Evolutionary conservation across 768 basidiomycete species (phyloP), one percentile per base, ranked within the genome.

Genomic region (Tylopilus balloui): DNA sequence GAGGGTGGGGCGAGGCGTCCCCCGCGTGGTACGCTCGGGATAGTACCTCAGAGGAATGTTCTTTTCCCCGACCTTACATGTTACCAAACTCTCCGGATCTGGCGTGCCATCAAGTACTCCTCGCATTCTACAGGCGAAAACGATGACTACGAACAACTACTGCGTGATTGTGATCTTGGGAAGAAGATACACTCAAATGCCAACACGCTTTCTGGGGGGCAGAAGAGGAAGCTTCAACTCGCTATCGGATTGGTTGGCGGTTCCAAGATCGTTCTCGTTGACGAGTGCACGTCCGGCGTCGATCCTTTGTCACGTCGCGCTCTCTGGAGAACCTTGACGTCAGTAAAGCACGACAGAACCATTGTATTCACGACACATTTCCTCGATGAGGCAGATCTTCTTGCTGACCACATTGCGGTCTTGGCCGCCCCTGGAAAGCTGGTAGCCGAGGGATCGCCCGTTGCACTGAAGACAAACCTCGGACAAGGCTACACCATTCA

Each of bases 41-140:
- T 91, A 49, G 86, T 88, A 0, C 86, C 87, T 1, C 88, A 90
- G 69, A 88, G 86, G 70, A 89, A 91, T 56, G 87, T 91, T 5
- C 72, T 91, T 3, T 87, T 89, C 61, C 79, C 85, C 0, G 87
- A 89, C 46, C 68, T 91, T 17, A 77, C 82, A 1, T 89, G 86
- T 61, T 70, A 80, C 41, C 84, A 91, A 67, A 88, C 85, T 2
- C 69, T 90, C 14, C 71, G 74, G 1, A 76, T 90, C 25, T 90
- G 87, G 87, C 73, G 69, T 38, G 83, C 83, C 7, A 76, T 90
- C 55, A 91, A 91, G 62, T 74, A 75, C 66, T 79, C 78, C n/a
- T 59, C 69, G 5, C 64, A 68, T 54, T 70, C 75, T 2, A 21
- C 29, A 5, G 59, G 65, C 12, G 65, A 56, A 11, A 70, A 78